Base-by-base conservation (phyloP, 1,284 basidiomycete species). In the Kwoniella shivajii region DNA sequence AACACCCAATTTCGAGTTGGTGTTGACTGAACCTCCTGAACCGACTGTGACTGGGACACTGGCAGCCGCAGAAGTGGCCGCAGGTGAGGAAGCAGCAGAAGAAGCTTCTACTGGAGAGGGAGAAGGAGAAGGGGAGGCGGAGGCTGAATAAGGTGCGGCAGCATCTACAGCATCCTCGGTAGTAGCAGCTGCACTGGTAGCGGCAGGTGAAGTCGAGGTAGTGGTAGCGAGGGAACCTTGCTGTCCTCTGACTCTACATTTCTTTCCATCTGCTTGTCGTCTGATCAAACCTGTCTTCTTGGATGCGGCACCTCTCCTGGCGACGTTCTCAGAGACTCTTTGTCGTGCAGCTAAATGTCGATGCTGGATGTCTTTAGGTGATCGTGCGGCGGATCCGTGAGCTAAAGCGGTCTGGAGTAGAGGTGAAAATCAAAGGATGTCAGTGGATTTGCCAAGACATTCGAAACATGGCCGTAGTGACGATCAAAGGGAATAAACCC, bases 1-100 rank as follows among this genome's bases (percentile, higher is more conserved):
- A 36, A 86, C 66, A 65, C 87, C 85, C 20, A 83, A 78, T 78
- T 89, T 88, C 51, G 77, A 72, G 26, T 68, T 63, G 6, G 57
- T 29, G 63, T 71, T 67, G 41, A 37, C 54, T 59, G 57, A 68
- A 43, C 68, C 68, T 22, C 62, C 57, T 24, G 59, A 56, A 6
- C 52, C 48, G 9, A 27, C 30, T 4, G 50, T 30, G 37, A 38
- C 39, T 42, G 55, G 38, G 39, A 52, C 20, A 13, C 60, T 39
- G n/a, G 60, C 24, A 38, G 56, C 49, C 16, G 57, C 56, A 43
- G 53, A 61, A 57, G 67, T 34, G 36, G 59, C 31, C 16, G 55
- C 64, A 42, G 67, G 44, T 24, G 52, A 39, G 36, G 56, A 45
- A 45, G 60, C 30, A 58, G 52, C 53, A n/a, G 33, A 10, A 47